Conservation (phyloP, 192 early-diverging fungal species). For the Dispira simplex region DNA sequence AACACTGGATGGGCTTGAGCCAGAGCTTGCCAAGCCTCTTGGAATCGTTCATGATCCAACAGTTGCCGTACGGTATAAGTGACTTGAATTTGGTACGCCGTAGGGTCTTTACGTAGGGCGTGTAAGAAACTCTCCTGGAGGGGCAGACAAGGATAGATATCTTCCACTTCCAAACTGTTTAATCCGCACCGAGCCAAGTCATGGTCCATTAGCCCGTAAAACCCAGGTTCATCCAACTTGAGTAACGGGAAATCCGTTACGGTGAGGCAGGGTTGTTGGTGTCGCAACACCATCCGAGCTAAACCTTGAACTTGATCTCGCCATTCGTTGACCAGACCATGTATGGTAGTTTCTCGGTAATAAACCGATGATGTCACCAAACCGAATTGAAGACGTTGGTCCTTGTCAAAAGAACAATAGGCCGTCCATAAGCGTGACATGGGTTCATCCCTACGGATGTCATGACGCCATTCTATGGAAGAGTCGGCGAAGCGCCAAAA, state of each 20-base stretch:
- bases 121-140: conserved; percentile 5
- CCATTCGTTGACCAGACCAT: background rate
- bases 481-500: background rate
- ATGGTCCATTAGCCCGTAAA: background rate
- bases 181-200: background rate
- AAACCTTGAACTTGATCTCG: background rate
- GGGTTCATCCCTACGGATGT: too few species aligned
- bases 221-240: background rate
- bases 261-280: background rate
- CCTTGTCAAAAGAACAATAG: too few species aligned
- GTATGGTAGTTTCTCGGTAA: background rate
- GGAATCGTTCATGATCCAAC: background rate
- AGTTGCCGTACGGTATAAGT: background rate
- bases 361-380: background rate
- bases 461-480: too few species aligned
- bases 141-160: background rate
- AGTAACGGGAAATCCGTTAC: background rate
- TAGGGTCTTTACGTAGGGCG: conserved; percentile 4
- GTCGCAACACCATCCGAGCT: too few species aligned
- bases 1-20: background rate
- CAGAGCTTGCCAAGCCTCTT: background rate
- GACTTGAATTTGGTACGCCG: conserved; percentile 3
- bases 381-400: too few species aligned
- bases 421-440: too few species aligned
- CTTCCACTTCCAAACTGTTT: background rate